Percentiles rank a stretch among this genome's conserved stretches.
Conservation (phyloP, 768 basidiomycete genomes). For the Lactarius hengduanensis region DNA sequence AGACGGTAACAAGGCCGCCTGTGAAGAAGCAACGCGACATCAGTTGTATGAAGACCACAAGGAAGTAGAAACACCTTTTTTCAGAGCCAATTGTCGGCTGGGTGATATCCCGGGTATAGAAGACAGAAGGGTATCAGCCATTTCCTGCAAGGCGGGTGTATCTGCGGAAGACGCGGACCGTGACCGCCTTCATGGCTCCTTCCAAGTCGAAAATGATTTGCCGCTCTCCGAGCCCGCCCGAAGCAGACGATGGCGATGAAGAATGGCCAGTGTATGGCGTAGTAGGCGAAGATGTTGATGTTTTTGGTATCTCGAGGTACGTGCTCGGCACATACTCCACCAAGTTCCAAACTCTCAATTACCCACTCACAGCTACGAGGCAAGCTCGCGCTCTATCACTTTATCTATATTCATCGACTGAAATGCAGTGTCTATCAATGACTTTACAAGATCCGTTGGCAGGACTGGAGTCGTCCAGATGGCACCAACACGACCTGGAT, state of each 20-base stretch:
- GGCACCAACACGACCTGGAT: constrained; percentile 29
- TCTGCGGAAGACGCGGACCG: neutral
- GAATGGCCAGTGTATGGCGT: constrained; percentile 30
- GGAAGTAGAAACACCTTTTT: constrained; percentile 13
- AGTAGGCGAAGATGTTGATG: constrained; percentile 28
- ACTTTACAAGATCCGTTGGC: constrained; percentile 25
- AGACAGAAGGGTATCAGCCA: constrained; percentile 19
- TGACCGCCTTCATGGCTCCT: neutral
- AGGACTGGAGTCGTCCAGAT: constrained; percentile 25
- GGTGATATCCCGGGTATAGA: constrained; percentile 22
- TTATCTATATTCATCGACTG: neutral
- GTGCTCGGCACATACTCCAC: neutral
- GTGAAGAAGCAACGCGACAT: constrained; percentile 1
- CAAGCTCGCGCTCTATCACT: neutral
- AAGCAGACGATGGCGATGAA: constrained; percentile 19
- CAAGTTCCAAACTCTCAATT: neutral
- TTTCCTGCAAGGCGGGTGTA: neutral
- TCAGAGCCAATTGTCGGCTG: constrained; percentile 12
- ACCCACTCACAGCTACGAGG: constrained; percentile 23
- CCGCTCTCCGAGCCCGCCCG: constrained; percentile 24
- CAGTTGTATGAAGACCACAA: neutral
- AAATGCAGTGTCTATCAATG: neutral
- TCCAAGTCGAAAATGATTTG: constrained; percentile 4
- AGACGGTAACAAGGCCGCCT: constrained; percentile 50
- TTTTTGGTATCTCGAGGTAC: constrained; percentile 24